Conservation (phyloP, 2,329 filamentous ascomycete genomes). For the Tolypocladium tundrense region DNA sequence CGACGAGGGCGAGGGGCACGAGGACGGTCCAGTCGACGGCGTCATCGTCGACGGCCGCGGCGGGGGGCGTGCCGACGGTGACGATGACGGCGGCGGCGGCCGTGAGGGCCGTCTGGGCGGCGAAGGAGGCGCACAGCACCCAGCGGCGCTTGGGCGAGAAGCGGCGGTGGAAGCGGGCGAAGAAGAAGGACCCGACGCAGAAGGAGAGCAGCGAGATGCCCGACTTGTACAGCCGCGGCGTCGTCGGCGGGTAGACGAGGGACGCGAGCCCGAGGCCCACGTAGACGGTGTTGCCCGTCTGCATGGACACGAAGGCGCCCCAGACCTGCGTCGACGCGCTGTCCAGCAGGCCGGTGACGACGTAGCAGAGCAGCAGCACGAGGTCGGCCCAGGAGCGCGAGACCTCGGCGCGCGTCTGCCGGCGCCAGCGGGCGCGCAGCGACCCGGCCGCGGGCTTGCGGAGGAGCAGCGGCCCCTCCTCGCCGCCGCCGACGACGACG, state of each 20-base stretch:
- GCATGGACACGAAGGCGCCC: constrained; percentile 77
- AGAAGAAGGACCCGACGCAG: constrained; percentile 61
- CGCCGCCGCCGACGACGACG: constrained; percentile 3
- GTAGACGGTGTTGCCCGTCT: constrained; percentile 73
- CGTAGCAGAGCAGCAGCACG: constrained; percentile 60
- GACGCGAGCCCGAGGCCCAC: constrained; percentile 63
- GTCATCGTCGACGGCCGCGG: constrained; percentile 16
- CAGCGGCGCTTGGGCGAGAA: constrained; percentile 53
- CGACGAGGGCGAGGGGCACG: constrained; percentile 57
- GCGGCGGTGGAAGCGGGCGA: constrained; percentile 55
- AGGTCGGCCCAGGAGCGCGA: constrained; percentile 55
- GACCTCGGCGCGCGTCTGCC: constrained; percentile 35
- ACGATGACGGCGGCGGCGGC: constrained; percentile 43
- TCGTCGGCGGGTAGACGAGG: constrained; percentile 23
- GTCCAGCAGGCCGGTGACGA: constrained; percentile 69
- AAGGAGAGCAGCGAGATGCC: constrained; percentile 60
- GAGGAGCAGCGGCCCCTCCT: constrained; percentile 21
- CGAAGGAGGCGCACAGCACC: constrained; percentile 52
- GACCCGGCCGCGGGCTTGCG: constrained; percentile 10
- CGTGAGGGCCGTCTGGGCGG: constrained; percentile 39
- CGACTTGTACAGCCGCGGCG: constrained; percentile 41
- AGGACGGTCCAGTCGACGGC: constrained; percentile 49
- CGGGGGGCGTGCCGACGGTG: constrained; percentile 30
- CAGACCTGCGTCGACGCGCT: constrained; percentile 67
- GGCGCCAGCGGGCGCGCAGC: constrained; percentile 16